phyloP scores from a whole-genome alignment of 164 flowering plant genomes.

The Tetracentron sinense region DNA sequence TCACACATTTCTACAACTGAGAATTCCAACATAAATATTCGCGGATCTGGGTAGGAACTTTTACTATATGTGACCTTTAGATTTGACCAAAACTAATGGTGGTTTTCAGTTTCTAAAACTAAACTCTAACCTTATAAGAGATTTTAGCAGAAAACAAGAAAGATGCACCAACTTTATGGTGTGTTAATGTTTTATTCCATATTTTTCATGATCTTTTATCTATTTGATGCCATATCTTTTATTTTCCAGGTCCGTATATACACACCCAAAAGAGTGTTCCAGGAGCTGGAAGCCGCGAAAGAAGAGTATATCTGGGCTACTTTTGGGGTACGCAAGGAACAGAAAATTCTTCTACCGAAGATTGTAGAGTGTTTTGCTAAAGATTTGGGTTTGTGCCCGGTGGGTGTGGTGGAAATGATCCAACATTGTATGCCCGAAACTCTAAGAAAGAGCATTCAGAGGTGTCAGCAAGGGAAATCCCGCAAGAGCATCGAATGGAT shows the following conservation, averaged over 20 bases:
- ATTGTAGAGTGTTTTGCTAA: slow-evolving; percentile 69
- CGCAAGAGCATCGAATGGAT: slow-evolving; percentile 76
- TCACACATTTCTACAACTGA: no score
- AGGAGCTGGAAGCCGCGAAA: slow-evolving; percentile 82
- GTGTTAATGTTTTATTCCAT: no score
- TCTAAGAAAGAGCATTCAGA: slow-evolving; percentile 43
- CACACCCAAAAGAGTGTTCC: slow-evolving; percentile 69
- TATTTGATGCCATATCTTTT: background rate
- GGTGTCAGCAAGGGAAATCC: slow-evolving; percentile 41
- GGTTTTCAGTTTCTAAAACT: no score
- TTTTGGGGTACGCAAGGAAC: slow-evolving; percentile 60
- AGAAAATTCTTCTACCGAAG: slow-evolving; percentile 71
- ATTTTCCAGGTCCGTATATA: slow-evolving; percentile 67
- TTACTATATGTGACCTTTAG: no score
- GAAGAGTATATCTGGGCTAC: slow-evolving; percentile 88
- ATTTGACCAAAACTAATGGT: no score
- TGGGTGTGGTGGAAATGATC: slow-evolving; percentile 56
- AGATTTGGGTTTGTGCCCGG: slow-evolving; percentile 56
- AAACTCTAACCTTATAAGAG: no score
- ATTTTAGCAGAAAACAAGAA: no score
- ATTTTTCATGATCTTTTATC: background rate
- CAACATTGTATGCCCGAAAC: slow-evolving; percentile 65
- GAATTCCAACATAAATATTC: no score
- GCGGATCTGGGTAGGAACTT: no score
- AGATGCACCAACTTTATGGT: no score